Evolutionary conservation across 768 basidiomycete species (phyloP), one percentile per base, ranked within the genome.

Genomic region (Russula sp.): DNA sequence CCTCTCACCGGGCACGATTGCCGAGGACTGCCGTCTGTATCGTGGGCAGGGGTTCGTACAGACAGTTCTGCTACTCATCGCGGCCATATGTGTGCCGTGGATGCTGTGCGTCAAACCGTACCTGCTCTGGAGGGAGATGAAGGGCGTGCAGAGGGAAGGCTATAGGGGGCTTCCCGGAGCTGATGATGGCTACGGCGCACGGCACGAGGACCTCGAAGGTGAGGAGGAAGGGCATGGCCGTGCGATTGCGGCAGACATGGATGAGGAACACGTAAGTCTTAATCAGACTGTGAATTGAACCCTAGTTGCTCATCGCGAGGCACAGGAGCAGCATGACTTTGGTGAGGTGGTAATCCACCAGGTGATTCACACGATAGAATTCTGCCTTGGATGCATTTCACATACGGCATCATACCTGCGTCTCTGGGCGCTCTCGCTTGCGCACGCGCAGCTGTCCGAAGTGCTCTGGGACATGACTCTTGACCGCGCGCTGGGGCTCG

Each of bases 291-390:
- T 14, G 16, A 34, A 1, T 34, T 42, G 39, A 49, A 47, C 34
- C 3, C 22, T 52, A 20, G 9, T 60, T 38, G 58, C 29, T 57
- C 25, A 58, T 46, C 36, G 7, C 3, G 18, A 3, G 7, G 25
- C 14, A 65, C 70, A 87, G 82, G 85, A 93, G 76, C 80, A 90
- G 51, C 92, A 95, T 72, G 93, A 97, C 70, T 92, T 98, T 74
- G 79, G 93, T 70, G 97, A 99, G 74, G 84, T 97, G 61, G 83
- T 97, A 25, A 90, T 98, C 62, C 96, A 99, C 75, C 97, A 99
- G 74, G 79, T 97, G 64, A 99, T 99, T 70, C 97, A 98, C 75
- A 96, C 94, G 29, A 98, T 99, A 74, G 97, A 99, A 76, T 99
- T 98, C 76, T 99, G 97, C 72, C 84, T 99, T 38, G 97, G 96